These are phyloP conservation scores for Ogataea paraovalis DNA, from an alignment of 805 yeast species.

Conservation along the genomic window DNA sequence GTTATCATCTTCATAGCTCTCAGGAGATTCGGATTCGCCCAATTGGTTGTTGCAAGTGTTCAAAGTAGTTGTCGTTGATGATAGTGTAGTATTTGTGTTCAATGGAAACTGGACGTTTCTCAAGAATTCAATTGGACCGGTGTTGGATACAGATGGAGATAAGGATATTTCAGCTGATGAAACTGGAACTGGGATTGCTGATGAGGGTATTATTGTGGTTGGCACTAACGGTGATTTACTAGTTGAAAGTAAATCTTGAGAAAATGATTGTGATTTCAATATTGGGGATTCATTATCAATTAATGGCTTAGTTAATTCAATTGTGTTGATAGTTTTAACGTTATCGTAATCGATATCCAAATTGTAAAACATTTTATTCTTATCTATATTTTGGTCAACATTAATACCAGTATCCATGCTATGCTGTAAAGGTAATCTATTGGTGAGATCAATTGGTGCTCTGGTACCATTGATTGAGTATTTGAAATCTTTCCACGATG, in stretches of 20 bases:
- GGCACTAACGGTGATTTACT: background rate
- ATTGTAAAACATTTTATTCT: background rate
- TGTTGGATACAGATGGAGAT: background rate
- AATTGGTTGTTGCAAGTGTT: background rate
- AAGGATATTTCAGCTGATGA: background rate
- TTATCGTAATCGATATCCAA: slow-evolving; percentile 11
- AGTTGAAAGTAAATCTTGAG: slow-evolving; percentile 5
- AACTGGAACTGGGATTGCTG: background rate
- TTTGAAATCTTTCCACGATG: slow-evolving; percentile 9
- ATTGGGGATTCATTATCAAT: slow-evolving; percentile 12
- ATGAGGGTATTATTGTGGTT: background rate
- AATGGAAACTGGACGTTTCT: background rate
- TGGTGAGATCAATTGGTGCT: background rate
- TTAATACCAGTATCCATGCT: background rate
- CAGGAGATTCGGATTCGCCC: background rate
- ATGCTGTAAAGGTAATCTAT: background rate
- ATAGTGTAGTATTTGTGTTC: background rate
- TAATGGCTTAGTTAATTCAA: slow-evolving; percentile 20
- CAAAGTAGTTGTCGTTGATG: background rate
- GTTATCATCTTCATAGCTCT: background rate
- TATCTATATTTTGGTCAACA: background rate
- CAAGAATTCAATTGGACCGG: background rate
- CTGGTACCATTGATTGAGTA: background rate
- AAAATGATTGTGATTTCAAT: slow-evolving; percentile 16
- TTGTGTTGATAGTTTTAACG: slow-evolving; percentile 18